Base-by-base conservation (phyloP, 495 filamentous ascomycete genomes). In the Penicillium malachiteum region DNA sequence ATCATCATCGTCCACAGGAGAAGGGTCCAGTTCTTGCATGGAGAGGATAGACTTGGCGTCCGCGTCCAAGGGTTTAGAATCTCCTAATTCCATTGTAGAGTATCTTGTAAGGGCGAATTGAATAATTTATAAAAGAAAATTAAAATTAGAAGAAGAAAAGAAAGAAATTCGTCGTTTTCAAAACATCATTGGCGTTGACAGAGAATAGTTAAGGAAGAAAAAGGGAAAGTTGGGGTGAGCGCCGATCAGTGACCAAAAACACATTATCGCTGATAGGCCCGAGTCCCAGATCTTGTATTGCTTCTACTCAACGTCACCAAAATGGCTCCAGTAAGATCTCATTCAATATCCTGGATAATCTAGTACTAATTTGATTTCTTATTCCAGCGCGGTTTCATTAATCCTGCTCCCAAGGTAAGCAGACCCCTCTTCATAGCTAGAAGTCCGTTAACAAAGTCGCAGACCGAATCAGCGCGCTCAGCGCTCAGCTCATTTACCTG, bases 401-500 rank as follows among this genome's bases (percentile, higher is more conserved):
- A 80, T 51, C 78, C 78, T 30, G 70, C 78, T 39, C 77, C 78
- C 0, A 81, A 79, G 69, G 78, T 80, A 45, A 50, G 33, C 13
- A 30, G 30, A 10, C 40, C 34, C 34, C 10, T 16, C 45, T 5
- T 5, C 8, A 9, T 30, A 7, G 5, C 21, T 9, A 49, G 50
- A 35, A 32, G 7, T 13, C 33, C 21, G 44, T 40, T 38, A 54
- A 50, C 17, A 17, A 13, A n/a, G 26, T 31, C 7, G 39, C 72
- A 92, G 74, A 96, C 93, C 3, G 87, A 92, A 57, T 90, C 87
- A 35, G 93, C 93, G 1, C 86, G 90, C 35, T 90, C 91, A 63
- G 93, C 93, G 5, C 78, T 88, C n/a, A 89, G 88, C 60, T 84
- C 90, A 30, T 96, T 98, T 76, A 91, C 89, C 72, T 98, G 81